Evolutionary conservation across 2,329 filamentous ascomycete species (phyloP).

Genomic region (Lanzia echinophila): DNA sequence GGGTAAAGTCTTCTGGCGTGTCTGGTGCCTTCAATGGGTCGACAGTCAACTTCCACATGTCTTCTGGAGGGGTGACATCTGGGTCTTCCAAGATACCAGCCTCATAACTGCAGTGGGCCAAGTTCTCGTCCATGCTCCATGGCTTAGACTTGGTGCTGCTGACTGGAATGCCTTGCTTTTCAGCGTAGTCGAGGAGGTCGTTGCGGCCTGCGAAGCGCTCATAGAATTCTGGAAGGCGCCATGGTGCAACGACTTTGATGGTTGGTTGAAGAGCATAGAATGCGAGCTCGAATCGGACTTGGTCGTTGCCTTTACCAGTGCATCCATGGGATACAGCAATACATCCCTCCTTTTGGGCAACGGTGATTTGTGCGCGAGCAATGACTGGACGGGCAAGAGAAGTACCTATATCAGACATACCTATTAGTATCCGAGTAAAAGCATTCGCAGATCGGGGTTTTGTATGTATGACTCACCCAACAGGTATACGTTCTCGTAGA

Average conservation of each 20-base stretch:
- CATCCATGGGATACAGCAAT: slow-evolving; percentile 45
- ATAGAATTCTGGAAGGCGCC: slow-evolving; percentile 64
- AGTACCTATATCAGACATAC: slow-evolving; percentile 38
- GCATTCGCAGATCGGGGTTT: neutral
- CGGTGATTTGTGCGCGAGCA: slow-evolving; percentile 57
- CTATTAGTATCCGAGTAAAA: neutral
- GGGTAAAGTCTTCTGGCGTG: slow-evolving; percentile 61
- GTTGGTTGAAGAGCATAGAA: slow-evolving; percentile 56
- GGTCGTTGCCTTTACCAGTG: slow-evolving; percentile 60
- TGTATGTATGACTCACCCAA: slow-evolving; percentile 37
- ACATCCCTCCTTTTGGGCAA: slow-evolving; percentile 53
- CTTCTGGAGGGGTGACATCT: slow-evolving; percentile 58
- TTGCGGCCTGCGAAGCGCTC: slow-evolving; percentile 64
- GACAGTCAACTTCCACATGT: slow-evolving; percentile 73
- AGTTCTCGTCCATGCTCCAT: slow-evolving; percentile 62
- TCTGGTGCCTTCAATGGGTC: slow-evolving; percentile 66
- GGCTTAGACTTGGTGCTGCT: slow-evolving; percentile 67
- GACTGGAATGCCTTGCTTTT: slow-evolving; percentile 60
- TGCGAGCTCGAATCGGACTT: slow-evolving; percentile 58
- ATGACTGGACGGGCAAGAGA: slow-evolving; percentile 64
- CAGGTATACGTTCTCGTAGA: slow-evolving; percentile 62
- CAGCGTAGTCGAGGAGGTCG: slow-evolving; percentile 67
- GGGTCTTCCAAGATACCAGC: slow-evolving; percentile 66
- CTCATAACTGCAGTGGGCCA: slow-evolving; percentile 76
- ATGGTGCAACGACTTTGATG: slow-evolving; percentile 70